Evolutionary conservation across 169 alveolate genomes (phyloP), one percentile per base, ranked within the genome.

Genomic region (Eimeria sp.): DNA sequence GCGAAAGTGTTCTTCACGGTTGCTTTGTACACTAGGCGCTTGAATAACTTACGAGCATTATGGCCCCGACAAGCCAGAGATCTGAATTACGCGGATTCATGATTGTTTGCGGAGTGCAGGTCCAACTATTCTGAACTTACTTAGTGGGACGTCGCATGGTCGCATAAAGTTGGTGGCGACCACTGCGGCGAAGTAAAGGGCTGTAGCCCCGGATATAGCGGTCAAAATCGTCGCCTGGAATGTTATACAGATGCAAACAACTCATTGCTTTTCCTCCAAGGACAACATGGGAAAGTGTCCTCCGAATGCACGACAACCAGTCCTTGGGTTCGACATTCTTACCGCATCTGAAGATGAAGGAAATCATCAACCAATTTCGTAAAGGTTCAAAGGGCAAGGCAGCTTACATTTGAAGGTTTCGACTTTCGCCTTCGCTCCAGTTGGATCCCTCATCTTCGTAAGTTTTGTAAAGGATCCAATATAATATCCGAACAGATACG

Each of bases 61-160:
- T 60, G 64, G 91, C 91, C 3, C 96, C 96, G 80, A 94, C 40
- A 52, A 94, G 85, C 96, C 96, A 94, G 64, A 83, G 74, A 33
- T 91, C 96, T 91, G 83, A 68, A 30, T 49, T 54, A 49, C 33
- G 89, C 62, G 52, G 40, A 25, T 89, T 72, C 52, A 37, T 56
- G 18, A 58, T 27, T 89, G 95, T 72, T 74, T 72, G 88, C 33
- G 77, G 40, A 85, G 3, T 71, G 95, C 85, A 87, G 83, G 74
- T 4, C 56, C 52, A 49, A 43, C 30, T n/a, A 25, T 56, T 25
- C 71, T 62, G 30, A 46, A 58, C 96, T 58, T 74, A 94, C 96
- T 94, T 52, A 94, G 96, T 10, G 96, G 96, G 25, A 94, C 96
- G 78, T 94, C 96, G 49, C 96, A 94, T 52, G 82, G 83, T 66